Evolutionary conservation across 1,284 basidiomycete species (phyloP), one percentile per base, ranked within the genome.

Genomic region (Thelephora terrestris): DNA sequence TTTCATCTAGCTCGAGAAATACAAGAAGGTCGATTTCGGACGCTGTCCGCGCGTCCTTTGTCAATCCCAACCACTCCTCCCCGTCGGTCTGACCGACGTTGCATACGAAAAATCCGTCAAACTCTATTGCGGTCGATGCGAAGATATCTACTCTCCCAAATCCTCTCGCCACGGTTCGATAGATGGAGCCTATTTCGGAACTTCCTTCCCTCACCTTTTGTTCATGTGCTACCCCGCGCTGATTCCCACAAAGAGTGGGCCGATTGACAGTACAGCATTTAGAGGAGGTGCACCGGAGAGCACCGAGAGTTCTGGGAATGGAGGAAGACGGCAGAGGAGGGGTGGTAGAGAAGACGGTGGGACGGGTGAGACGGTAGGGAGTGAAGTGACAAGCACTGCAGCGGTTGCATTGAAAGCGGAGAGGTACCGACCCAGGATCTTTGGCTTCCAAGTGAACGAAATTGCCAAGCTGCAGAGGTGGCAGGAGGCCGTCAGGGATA

Each of bases 21-120:
- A 94, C 75, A 95, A 94, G 67, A 87, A 90, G 58, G 91, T 89
- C 47, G 94, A 97, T 65, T 97, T 97, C 60, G 93, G 93, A 34
- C 84, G 93, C 47, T 97, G 93, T 68, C 93, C 94, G 1, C 87
- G 93, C 50, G 93, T 96, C 16, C 78, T 93, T 57, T 97, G 93
- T 70, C 85, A 90, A 61, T 78, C 79, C 5, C 92, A 97, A 64
- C 85, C 91, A 6, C 84, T 97, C 52, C 83, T 96, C 23, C 93
- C 93, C n/a, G 90, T 96, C 53, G 93, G 93, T 9, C 78, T 96
- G 32, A 92, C 89, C 50, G 94, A 97, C 66, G 75, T 91, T 17
- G 89, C 93, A 0, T 96, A 94, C 65, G 89, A 94, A 64, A 97
- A 96, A 70, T 91, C 90, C 29, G 93, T 96, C 61, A 97, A 97